Percentiles rank a stretch among this genome's conserved stretches.
phyloP scores from a whole-genome alignment of 2,329 filamentous ascomycete genomes.

The Paraconiothyrium sp. region DNA sequence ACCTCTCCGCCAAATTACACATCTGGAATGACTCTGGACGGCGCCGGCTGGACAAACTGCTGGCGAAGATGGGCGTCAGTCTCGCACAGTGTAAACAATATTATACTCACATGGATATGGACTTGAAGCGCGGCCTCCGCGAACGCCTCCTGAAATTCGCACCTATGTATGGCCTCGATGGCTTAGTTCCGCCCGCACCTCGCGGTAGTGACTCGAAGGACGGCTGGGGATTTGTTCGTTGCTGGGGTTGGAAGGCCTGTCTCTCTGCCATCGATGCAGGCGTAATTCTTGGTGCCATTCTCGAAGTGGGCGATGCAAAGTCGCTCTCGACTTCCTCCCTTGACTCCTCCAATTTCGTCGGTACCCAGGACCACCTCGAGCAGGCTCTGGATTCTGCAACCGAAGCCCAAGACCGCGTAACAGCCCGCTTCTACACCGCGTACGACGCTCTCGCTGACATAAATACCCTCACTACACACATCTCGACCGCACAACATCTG shows the following conservation, averaged over 20 bases:
- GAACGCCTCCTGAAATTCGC: slow-evolving; percentile 90
- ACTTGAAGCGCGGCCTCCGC: slow-evolving; percentile 86
- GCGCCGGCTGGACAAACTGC: slow-evolving; percentile 88
- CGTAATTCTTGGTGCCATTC: slow-evolving; percentile 88
- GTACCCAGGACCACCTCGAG: slow-evolving; percentile 38
- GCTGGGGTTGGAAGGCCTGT: slow-evolving; percentile 97
- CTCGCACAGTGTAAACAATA: slow-evolving; percentile 92
- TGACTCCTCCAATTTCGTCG: slow-evolving; percentile 42
- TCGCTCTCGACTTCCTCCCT: slow-evolving; percentile 43
- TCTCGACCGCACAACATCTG: slow-evolving; percentile 86
- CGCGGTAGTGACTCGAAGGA: slow-evolving; percentile 79
- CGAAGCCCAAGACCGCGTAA: slow-evolving; percentile 56
- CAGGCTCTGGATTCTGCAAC: slow-evolving; percentile 32
- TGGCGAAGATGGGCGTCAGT: slow-evolving; percentile 98
- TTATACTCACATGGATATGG: slow-evolving; percentile 98
- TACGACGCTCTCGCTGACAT: slow-evolving; percentile 67
- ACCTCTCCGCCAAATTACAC: slow-evolving; percentile 88
- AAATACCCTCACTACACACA: slow-evolving; percentile 76
- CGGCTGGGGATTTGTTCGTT: slow-evolving; percentile 95
- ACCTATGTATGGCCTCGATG: slow-evolving; percentile 91
- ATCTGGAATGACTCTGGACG: slow-evolving; percentile 92
- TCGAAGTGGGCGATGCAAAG: slow-evolving; percentile 82
- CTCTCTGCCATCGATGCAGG: slow-evolving; percentile 92
- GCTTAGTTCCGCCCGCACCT: slow-evolving; percentile 77
- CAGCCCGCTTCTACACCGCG: slow-evolving; percentile 66